Evolutionary conservation across 306 rosid genomes (phyloP).

Genomic region (Comarum palustre): DNA sequence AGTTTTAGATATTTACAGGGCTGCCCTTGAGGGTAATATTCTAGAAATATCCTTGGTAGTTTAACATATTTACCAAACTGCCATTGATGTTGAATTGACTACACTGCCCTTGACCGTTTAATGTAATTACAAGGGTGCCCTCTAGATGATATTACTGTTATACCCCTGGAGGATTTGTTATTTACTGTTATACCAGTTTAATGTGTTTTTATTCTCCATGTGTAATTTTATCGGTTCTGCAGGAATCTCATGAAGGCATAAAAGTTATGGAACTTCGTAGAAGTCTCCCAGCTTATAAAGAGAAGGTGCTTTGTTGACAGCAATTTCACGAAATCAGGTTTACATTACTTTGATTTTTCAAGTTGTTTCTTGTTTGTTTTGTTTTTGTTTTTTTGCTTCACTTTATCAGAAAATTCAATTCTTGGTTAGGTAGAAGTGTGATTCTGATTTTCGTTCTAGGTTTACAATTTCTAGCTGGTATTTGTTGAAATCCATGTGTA

Average conservation of each 20-base stretch:
- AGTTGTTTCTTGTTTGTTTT: background rate
- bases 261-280: conserved; percentile 73
- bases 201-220: background rate
- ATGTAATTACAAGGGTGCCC: no score
- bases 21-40: no score
- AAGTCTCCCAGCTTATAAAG: conserved; percentile 79
- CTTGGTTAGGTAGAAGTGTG: background rate
- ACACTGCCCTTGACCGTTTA: no score
- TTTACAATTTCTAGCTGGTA: conserved; percentile 6
- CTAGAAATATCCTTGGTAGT: no score
- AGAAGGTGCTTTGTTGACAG: conserved; percentile 67
- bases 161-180: no score
- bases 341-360: conserved; percentile 4
- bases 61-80: no score
- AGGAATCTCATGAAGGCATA: conserved; percentile 81
- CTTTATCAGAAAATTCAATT: background rate
- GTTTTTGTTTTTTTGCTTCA: background rate
- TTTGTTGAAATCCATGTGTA: background rate
- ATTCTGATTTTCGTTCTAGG: background rate
- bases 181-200: no score
- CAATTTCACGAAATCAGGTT: conserved; percentile 79
- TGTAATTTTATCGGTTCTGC: background rate
- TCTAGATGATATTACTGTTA: no score
- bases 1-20: no score
- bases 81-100: no score